These are phyloP conservation scores for Eragrostis tef DNA, from an alignment of 202 grass and related monocot genomes.

Conservation along the genomic window DNA sequence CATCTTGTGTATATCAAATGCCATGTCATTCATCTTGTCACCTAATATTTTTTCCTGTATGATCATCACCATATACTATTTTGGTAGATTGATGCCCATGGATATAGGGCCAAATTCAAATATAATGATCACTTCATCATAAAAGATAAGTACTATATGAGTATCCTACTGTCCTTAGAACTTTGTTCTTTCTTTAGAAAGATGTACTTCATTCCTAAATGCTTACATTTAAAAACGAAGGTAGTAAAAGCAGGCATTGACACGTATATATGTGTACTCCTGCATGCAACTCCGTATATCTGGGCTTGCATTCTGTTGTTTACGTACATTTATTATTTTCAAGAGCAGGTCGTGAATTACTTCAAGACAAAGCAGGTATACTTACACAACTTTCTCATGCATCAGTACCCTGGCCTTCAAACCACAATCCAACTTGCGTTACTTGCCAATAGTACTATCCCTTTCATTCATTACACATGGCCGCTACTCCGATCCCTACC, in stretches of 20 bases:
- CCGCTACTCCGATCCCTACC: neutral
- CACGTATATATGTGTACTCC: neutral
- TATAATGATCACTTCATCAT: neutral
- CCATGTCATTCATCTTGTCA: neutral
- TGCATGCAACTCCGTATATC: neutral
- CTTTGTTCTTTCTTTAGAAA: slow-evolving; percentile 14
- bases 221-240: too few species aligned
- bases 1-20: slow-evolving; percentile 35
- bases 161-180: neutral
- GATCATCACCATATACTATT: neutral
- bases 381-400: slow-evolving; percentile 32
- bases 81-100: neutral
- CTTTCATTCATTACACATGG: slow-evolving; percentile 50
- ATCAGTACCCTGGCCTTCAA: slow-evolving; percentile 3
- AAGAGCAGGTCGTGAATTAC: neutral
- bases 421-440: slow-evolving; percentile 16
- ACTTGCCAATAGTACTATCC: slow-evolving; percentile 30
- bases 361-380: neutral
- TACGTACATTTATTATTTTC: slow-evolving; percentile 2
- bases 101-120: neutral
- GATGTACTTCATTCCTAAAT: neutral
- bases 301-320: neutral
- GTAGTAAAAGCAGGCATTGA: slow-evolving; percentile 4
- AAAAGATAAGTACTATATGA: neutral
- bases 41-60: neutral